A percentile compares a stretch with the other conserved stretches of the same genome.
Evolutionary conservation across 139 green algal genomes (phyloP).

Genomic region (Volvox africanus): DNA sequence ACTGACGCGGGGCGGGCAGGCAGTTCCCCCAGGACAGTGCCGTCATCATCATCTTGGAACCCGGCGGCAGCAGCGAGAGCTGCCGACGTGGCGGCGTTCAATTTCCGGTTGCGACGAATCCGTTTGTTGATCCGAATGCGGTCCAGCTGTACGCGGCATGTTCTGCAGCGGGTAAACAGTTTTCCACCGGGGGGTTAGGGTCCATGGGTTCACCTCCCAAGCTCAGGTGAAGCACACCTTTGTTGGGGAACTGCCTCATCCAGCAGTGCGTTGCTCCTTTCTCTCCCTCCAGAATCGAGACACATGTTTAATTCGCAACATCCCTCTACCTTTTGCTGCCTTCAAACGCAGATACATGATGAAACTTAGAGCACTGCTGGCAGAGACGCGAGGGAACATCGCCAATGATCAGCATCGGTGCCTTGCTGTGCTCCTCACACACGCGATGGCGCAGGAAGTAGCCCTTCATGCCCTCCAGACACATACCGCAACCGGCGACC

Average conservation of each 20-base stretch:
- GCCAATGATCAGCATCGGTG: constrained; percentile 13
- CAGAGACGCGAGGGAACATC: constrained; percentile 18
- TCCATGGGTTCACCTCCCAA: too few relatives aligned
- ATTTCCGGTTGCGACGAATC: constrained; percentile 18
- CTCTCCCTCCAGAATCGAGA: too few relatives aligned
- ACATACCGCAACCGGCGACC: constrained; percentile 26
- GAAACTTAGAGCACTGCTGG: constrained; percentile 49
- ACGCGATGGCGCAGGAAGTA: constrained; percentile 47
- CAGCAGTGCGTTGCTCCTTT: too few relatives aligned
- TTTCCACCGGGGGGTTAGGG: too few relatives aligned
- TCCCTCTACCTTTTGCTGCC: constrained; percentile 11
- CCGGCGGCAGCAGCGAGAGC: neutral
- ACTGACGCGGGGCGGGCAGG: neutral
- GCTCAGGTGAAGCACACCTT: too few relatives aligned
- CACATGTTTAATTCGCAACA: too few relatives aligned
- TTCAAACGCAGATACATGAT: constrained; percentile 18
- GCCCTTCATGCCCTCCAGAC: constrained; percentile 43
- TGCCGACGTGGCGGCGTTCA: constrained; percentile 22
- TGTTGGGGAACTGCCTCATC: too few relatives aligned
- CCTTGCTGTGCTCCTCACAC: constrained; percentile 48
- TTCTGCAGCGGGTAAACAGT: neutral
- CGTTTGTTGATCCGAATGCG: constrained; percentile 44
- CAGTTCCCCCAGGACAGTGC: neutral
- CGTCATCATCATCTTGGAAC: neutral
- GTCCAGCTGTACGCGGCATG: constrained; percentile 38